Conservation (phyloP, 2,329 filamentous ascomycete species). For the Fusarium caatingaense region DNA sequence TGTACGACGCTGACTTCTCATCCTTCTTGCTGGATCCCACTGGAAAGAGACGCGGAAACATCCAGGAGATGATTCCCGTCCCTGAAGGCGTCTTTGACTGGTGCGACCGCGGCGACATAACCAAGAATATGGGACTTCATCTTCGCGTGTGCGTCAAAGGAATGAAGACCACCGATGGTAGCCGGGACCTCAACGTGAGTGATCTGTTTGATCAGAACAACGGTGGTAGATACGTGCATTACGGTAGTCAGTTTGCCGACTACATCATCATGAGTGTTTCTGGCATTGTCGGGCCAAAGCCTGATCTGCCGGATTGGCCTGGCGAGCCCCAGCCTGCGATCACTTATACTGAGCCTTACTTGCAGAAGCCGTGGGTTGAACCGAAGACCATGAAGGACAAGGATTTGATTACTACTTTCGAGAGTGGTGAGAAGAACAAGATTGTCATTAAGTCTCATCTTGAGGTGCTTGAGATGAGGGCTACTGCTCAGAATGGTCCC, state of each 20-base stretch:
- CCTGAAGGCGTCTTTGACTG: not conserved
- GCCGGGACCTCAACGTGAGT: not conserved
- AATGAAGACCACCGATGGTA: not conserved
- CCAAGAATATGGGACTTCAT: constrained; percentile 1
- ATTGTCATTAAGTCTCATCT: not conserved
- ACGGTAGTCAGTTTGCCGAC: not conserved
- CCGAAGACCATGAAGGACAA: not conserved
- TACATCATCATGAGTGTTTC: constrained; percentile 4
- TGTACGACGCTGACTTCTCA: constrained; percentile 1
- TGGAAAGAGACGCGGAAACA: not conserved
- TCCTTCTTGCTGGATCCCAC: not conserved
- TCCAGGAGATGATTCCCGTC: not conserved
- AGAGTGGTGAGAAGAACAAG: not conserved
- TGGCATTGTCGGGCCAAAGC: not conserved
- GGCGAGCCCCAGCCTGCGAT: not conserved
- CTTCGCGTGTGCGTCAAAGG: not conserved
- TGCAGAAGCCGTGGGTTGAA: not conserved
- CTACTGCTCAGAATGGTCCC: not conserved
- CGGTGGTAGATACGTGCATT: not conserved
- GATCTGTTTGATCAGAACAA: constrained; percentile 4
- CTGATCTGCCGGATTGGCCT: not conserved
- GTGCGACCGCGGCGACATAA: not conserved
- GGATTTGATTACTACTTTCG: not conserved
- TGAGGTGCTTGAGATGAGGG: not conserved
- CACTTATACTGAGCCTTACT: not conserved